Evolutionary conservation across 2,329 filamentous ascomycete species (phyloP).

Genomic region (Dichotomopilus funicola): DNA sequence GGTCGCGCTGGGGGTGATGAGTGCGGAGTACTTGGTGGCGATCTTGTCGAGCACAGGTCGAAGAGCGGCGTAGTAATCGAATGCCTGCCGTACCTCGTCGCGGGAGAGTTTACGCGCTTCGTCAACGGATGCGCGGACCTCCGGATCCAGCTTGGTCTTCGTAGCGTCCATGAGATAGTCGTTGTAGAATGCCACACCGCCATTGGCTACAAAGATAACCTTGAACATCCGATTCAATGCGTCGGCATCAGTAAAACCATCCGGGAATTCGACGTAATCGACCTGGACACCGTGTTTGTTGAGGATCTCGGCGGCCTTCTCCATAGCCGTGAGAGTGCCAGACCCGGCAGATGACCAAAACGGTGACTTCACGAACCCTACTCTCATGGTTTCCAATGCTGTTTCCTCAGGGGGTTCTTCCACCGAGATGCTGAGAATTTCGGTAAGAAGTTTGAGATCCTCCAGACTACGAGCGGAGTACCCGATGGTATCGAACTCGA

Average conservation of each 20-base stretch:
- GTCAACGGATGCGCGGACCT: neutral
- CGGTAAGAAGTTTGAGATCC: constrained; percentile 51
- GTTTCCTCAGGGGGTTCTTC: constrained; percentile 32
- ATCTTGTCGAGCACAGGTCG: neutral
- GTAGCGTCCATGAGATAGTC: neutral
- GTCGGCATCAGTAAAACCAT: neutral
- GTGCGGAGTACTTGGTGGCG: neutral
- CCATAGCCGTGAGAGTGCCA: constrained; percentile 38
- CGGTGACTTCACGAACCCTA: constrained; percentile 49
- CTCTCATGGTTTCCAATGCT: constrained; percentile 43
- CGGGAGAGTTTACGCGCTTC: neutral
- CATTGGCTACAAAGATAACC: neutral
- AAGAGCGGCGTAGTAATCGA: neutral
- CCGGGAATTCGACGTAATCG: neutral
- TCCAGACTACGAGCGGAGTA: constrained; percentile 51
- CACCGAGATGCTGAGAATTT: constrained; percentile 48
- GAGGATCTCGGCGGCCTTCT: constrained; percentile 22
- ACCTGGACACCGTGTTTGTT: neutral
- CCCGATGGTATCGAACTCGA: constrained; percentile 57
- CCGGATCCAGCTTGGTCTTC: neutral
- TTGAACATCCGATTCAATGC: neutral
- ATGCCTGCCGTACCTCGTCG: neutral
- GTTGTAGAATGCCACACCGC: neutral
- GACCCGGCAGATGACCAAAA: constrained; percentile 44
- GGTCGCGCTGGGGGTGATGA: neutral